Conservation (phyloP, 2,329 filamentous ascomycete genomes). For the Trichoderma simmonsii region DNA sequence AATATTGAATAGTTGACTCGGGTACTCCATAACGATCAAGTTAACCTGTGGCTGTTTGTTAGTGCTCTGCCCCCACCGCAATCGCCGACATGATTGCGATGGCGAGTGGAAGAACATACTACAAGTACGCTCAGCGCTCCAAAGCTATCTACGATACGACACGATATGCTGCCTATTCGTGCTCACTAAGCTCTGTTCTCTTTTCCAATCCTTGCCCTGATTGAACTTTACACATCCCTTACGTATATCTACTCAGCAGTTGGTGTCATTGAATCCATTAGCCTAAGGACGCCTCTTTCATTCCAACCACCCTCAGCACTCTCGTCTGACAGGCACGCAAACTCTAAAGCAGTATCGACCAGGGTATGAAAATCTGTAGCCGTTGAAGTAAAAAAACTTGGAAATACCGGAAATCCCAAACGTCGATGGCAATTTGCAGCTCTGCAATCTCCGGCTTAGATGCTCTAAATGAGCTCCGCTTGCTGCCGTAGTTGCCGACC, state of each 20-base stretch:
- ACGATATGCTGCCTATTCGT: not conserved
- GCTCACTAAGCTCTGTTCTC: not conserved
- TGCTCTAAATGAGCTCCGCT: not conserved
- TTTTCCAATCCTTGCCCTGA: not conserved
- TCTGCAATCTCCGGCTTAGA: not conserved
- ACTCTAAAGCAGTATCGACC: not conserved
- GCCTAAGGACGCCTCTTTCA: not conserved
- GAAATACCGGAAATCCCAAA: not conserved
- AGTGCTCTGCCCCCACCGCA: not conserved
- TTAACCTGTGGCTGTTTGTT: not conserved
- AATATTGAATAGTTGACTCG: not conserved
- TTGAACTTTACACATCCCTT: not conserved
- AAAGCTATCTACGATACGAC: not conserved
- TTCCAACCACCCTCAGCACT: not conserved
- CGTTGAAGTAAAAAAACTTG: not conserved
- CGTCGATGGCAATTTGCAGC: not conserved
- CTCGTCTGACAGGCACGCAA: constrained; percentile 10
- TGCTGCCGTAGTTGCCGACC: constrained; percentile 4
- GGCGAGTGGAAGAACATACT: not conserved
- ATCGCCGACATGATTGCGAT: not conserved
- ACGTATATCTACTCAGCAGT: not conserved
- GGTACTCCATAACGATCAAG: not conserved
- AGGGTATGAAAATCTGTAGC: not conserved
- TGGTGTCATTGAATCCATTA: not conserved
- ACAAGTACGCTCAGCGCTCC: not conserved